Conservation (phyloP, 768 basidiomycete species). For the Scleroderma bovista region DNA sequence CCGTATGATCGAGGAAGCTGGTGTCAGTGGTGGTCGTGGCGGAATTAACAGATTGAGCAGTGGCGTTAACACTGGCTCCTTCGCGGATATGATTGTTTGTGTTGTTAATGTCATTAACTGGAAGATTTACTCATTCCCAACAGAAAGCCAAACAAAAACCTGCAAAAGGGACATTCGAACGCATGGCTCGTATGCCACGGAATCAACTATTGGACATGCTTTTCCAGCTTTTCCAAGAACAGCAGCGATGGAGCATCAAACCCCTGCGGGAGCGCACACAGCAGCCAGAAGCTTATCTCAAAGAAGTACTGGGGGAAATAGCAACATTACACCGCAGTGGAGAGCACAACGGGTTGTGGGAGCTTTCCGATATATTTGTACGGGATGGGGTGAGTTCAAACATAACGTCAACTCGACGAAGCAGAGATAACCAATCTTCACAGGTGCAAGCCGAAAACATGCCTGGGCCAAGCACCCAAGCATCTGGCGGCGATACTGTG, state of each 20-base stretch:
- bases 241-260: conserved; percentile 78
- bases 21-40: conserved; percentile 62
- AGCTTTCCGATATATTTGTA: conserved; percentile 69
- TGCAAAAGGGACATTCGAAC: conserved; percentile 70
- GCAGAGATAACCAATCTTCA: conserved; percentile 3
- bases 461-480: conserved; percentile 32
- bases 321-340: conserved; percentile 74
- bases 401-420: neutral
- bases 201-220: conserved; percentile 84
- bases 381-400: conserved; percentile 47
- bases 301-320: conserved; percentile 74
- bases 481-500: conserved; percentile 15
- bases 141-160: conserved; percentile 63
- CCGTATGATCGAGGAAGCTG: conserved; percentile 68
- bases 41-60: conserved; percentile 75
- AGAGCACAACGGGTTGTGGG: conserved; percentile 76
- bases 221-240: conserved; percentile 72
- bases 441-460: conserved; percentile 45
- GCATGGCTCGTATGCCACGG: conserved; percentile 86
- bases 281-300: conserved; percentile 84
- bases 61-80: conserved; percentile 58
- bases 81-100: conserved; percentile 64
- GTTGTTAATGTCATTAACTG: neutral
- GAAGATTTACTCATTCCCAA: conserved; percentile 6
- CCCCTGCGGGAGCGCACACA: conserved; percentile 72